Conservation (phyloP, 805 yeast species). For the Kluyveromyces nonfermentans region DNA sequence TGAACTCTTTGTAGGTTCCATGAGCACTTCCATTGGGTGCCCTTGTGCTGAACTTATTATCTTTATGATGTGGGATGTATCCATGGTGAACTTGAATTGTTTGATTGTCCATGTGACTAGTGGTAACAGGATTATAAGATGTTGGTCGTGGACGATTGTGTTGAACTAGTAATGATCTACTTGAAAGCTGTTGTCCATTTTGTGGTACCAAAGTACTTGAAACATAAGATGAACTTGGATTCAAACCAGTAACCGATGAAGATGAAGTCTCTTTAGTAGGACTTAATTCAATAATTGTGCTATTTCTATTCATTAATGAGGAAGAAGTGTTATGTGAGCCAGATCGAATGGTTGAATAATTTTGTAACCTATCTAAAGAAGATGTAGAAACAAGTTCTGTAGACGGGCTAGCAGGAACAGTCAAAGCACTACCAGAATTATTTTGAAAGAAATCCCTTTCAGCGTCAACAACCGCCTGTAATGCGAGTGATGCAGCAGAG, state of each 20-base stretch:
- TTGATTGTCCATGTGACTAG: conserved; percentile 8
- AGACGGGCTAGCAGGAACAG: conserved; percentile 12
- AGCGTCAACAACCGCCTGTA: conserved; percentile 67
- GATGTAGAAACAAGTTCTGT: conserved; percentile 9
- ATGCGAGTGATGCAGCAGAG: conserved; percentile 54
- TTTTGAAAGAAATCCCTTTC: conserved; percentile 26
- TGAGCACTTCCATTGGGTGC: background rate
- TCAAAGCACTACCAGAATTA: conserved; percentile 5
- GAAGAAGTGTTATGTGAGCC: conserved; percentile 4
- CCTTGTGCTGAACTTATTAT: background rate
- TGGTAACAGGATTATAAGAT: conserved; percentile 56
- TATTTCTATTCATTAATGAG: conserved; percentile 18
- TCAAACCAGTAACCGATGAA: background rate
- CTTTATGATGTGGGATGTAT: background rate
- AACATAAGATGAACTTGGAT: background rate
- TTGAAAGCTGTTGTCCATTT: conserved; percentile 10
- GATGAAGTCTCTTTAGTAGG: conserved; percentile 9
- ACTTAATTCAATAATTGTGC: conserved; percentile 20
- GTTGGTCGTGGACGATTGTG: conserved; percentile 56
- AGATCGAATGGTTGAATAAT: conserved; percentile 1
- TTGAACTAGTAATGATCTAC: background rate
- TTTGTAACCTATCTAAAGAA: conserved; percentile 4
- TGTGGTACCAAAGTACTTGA: conserved; percentile 4
- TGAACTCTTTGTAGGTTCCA: background rate
- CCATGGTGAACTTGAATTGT: conserved; percentile 2